Evolutionary conservation across 2,329 filamentous ascomycete genomes (phyloP), one percentile per base, ranked within the genome.

Genomic region (Penicillium sp.): DNA sequence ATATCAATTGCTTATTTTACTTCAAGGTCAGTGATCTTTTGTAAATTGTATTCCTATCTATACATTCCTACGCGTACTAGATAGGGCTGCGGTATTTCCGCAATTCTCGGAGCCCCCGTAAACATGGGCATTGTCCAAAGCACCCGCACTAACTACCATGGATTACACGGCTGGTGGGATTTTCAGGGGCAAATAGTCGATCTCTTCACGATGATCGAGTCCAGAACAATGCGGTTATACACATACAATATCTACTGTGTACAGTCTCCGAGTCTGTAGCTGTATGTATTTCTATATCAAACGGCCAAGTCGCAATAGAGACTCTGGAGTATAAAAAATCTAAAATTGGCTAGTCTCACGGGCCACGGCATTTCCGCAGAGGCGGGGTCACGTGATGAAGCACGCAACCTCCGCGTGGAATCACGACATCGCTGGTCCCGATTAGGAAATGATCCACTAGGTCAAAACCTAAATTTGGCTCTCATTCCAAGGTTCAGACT

Each of bases 321-420:
- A n/a, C n/a, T 31, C 10, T n/a, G 29, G 29, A 31, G 29, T 31
- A 31, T 31, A 31, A n/a, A 42, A 44, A 49, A 47, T 41, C 36
- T 14, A 13, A 18, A 41, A 47, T 1, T 40, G 37, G 22, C 22
- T 41, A 42, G 38, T 16, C 30, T 6, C 13, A 48, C 37, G 40
- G 41, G 22, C 3, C 13, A 48, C 37, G 40, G 41, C 46, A 49
- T 43, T 29, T n/a, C 22, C 37, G 28, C 30, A 41, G 42, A 37
- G 41, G 43, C 41, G 27, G 18, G 10, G 11, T 40, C 58, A 60
- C 53, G 58, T 61, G 59, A 46, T 28, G 10, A 13, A 58, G 43
- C 58, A 62, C 59, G 59, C 50, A 53, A 61, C 55, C 58, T 54
- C 55, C 59, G 43, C 53, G 31, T 38, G 1, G 14, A 49, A 59